These are phyloP conservation scores for Zymoseptoria tritici DNA, from an alignment of 2,329 filamentous ascomycete genomes.

Conservation along the genomic window DNA sequence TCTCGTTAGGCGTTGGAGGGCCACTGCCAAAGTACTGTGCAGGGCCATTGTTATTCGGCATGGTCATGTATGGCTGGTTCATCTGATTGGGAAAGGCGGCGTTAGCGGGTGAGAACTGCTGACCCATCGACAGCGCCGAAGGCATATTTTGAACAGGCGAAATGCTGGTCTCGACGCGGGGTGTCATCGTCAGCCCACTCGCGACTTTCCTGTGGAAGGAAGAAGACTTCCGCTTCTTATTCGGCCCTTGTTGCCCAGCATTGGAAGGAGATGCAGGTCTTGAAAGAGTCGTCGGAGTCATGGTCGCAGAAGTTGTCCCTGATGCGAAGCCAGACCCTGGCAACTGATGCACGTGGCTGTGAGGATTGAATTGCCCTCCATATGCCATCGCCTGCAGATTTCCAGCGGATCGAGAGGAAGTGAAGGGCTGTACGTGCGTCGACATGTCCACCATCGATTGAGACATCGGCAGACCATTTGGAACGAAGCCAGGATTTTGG, in stretches of 20 bases:
- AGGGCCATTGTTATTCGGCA: slow-evolving; percentile 23
- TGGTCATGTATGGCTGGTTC: slow-evolving; percentile 26
- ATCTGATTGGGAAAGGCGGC: slow-evolving; percentile 25
- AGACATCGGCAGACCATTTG: slow-evolving; percentile 30
- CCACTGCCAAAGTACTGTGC: slow-evolving; percentile 26
- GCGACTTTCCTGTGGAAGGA: slow-evolving; percentile 54
- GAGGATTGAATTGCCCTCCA: slow-evolving; percentile 25
- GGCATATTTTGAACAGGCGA: slow-evolving; percentile 23
- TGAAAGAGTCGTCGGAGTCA: slow-evolving; percentile 58
- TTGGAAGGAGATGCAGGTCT: slow-evolving; percentile 62
- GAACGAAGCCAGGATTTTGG: slow-evolving; percentile 17
- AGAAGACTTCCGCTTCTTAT: slow-evolving; percentile 70
- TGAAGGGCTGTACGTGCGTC: slow-evolving; percentile 40
- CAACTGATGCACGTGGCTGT: slow-evolving; percentile 30
- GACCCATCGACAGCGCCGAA: slow-evolving; percentile 22
- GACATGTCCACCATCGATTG: slow-evolving; percentile 33
- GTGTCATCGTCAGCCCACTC: slow-evolving; percentile 70
- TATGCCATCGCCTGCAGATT: slow-evolving; percentile 54
- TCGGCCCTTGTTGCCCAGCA: slow-evolving; percentile 53
- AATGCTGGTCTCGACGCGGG: slow-evolving; percentile 54
- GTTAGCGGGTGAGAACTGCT: slow-evolving; percentile 36
- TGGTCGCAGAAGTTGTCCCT: slow-evolving; percentile 38
- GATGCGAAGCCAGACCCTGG: slow-evolving; percentile 26
- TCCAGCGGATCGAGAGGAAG: slow-evolving; percentile 53
- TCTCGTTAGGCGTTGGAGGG: slow-evolving; percentile 26